Percentiles rank a stretch among this genome's conserved stretches.
Conservation (phyloP, 331 rosid genomes). For the Pyracantha coccinea region DNA sequence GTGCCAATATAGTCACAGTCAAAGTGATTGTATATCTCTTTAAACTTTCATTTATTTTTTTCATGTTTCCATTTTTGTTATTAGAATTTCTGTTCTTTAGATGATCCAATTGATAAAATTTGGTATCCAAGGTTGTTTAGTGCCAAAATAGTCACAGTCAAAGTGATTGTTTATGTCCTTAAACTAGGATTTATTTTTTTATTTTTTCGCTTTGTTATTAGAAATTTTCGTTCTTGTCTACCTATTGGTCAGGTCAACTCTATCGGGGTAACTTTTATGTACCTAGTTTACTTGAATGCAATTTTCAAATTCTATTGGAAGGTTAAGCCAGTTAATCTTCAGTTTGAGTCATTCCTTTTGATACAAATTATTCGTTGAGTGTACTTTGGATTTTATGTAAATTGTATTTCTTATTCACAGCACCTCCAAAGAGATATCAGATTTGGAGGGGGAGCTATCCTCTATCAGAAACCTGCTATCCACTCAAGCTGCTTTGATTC, state of each 20-base stretch:
- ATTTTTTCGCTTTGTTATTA: not conserved
- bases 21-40: not conserved
- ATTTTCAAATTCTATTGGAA: not conserved
- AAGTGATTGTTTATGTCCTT: not conserved
- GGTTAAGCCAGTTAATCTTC: not conserved
- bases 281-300: not conserved
- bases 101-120: not conserved
- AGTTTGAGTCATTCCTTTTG: not conserved
- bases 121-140: not conserved
- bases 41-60: not conserved
- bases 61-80: not conserved
- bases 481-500: conserved; percentile 88
- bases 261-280: too few species aligned
- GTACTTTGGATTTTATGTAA: conserved; percentile 7
- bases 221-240: not conserved
- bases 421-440: conserved; percentile 96
- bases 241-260: not conserved
- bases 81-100: not conserved
- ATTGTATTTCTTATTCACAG: conserved; percentile 45
- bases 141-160: not conserved
- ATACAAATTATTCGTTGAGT: not conserved
- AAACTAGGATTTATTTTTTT: too few species aligned
- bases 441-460: conserved; percentile 90
- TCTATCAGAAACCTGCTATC: conserved; percentile 89
- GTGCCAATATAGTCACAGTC: not conserved